Evolutionary conservation across 1,139 yeast species (phyloP).

Genomic region (Maudiozyma humilis): DNA sequence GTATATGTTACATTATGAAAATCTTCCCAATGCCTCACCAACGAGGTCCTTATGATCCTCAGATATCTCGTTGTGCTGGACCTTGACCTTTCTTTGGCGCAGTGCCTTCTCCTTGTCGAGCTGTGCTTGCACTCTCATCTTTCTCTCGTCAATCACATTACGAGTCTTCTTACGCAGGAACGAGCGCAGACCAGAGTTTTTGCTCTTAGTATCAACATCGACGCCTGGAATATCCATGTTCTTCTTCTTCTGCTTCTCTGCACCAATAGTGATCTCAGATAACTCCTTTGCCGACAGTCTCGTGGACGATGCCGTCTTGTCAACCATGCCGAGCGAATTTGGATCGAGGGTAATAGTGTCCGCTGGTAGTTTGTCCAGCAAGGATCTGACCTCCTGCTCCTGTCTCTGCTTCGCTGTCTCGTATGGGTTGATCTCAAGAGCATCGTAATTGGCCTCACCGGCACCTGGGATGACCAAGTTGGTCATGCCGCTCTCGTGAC

Average conservation of each 20-base stretch:
- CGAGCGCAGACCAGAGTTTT: slow-evolving; percentile 75
- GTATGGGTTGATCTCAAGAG: slow-evolving; percentile 86
- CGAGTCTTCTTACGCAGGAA: slow-evolving; percentile 76
- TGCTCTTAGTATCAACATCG: slow-evolving; percentile 61
- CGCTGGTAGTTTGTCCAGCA: slow-evolving; percentile 83
- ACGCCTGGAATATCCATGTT: slow-evolving; percentile 38
- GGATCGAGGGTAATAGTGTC: slow-evolving; percentile 93
- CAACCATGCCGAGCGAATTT: slow-evolving; percentile 74
- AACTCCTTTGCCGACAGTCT: slow-evolving; percentile 59
- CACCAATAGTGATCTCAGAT: slow-evolving; percentile 37
- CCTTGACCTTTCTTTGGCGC: slow-evolving; percentile 47
- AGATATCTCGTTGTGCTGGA: slow-evolving; percentile 43
- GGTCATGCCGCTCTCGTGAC: slow-evolving; percentile 70
- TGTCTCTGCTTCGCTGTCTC: slow-evolving; percentile 90
- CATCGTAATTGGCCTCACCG: slow-evolving; percentile 97
- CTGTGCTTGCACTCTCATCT: slow-evolving; percentile 70
- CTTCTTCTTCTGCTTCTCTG: slow-evolving; percentile 34
- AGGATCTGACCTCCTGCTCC: slow-evolving; percentile 78
- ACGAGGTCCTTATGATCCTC: slow-evolving; percentile 31
- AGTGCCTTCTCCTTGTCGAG: slow-evolving; percentile 65
- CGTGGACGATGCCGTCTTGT: slow-evolving; percentile 53
- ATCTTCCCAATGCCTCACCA: slow-evolving; percentile 31
- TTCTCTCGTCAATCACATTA: slow-evolving; percentile 84
- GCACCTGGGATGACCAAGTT: slow-evolving; percentile 89
- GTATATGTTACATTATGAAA: too few relatives aligned